Evolutionary conservation across 768 basidiomycete species (phyloP), one percentile per base, ranked within the genome.

Genomic region (Tylopilus subfusipes): DNA sequence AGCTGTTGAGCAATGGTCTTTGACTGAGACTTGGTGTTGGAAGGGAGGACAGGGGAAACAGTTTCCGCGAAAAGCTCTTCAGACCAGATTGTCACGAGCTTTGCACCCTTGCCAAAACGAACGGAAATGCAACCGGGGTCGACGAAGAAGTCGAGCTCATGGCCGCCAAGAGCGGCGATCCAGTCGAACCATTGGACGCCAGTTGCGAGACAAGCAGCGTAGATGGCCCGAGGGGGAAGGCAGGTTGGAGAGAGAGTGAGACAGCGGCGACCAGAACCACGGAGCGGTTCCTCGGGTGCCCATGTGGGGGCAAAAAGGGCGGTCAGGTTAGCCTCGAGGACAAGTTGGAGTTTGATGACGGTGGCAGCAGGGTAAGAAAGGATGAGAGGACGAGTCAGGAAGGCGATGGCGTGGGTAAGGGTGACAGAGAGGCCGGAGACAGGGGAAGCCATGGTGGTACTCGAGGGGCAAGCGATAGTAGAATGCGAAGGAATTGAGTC

Each of bases 161-260:
- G 72, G 59, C 81, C 78, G 12, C 89, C 88, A 43, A 91, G 80
- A 54, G 79, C 74, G 43, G 77, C 61, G 50, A 90, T 87, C 90
- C 90, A 92, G 66, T 88, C 82, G 54, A 84, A 83, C 90, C 90
- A 92, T 63, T 88, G 85, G 30, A 91, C 78, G 54, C 82, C 82
- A 36, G 85, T 76, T 22, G 82, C 75, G 51, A 84, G 73, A 70
- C 89, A 90, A 14, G 88, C 85, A 50, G 81, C 72, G 73, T 89
- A 83, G 63, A 91, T 76, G 61, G 82, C 75, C 38, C 84, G 82
- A 42, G 90, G 88, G 22, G 90, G 90, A 2, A 83, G 77, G 62
- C 82, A 81, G 57, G 72, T 65, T 12, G 87, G 87, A 5, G 88
- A 85, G 51, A 92, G 78, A 50, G 85, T 79, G 61, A 90, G 82